A percentile compares a stretch with the other conserved stretches of the same genome.
Conservation (phyloP, 768 basidiomycete species). For the Leccinum broughii region DNA sequence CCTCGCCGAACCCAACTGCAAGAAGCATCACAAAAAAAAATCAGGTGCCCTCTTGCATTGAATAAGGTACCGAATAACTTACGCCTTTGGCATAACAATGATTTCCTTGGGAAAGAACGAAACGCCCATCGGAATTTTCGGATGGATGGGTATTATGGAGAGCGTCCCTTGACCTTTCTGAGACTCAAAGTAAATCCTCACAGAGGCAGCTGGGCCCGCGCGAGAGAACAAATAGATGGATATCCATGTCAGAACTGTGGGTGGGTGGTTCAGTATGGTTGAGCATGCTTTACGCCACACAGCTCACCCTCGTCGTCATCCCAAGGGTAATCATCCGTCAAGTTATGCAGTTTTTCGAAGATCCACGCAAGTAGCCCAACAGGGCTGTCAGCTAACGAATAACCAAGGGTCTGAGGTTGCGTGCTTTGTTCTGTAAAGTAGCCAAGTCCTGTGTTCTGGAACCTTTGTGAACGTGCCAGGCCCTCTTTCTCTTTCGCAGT, state of each 20-base stretch:
- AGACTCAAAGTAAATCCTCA: slow-evolving; percentile 59
- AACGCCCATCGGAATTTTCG: slow-evolving; percentile 45
- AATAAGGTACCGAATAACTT: no score
- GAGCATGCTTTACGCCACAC: neutral
- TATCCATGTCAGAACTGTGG: slow-evolving; percentile 57
- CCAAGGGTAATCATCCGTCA: slow-evolving; percentile 58
- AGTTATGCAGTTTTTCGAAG: slow-evolving; percentile 50
- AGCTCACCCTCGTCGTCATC: slow-evolving; percentile 54
- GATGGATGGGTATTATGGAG: neutral
- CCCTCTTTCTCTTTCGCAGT: slow-evolving; percentile 29
- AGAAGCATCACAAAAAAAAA: no score
- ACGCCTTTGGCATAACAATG: slow-evolving; percentile 38
- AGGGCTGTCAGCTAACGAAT: slow-evolving; percentile 57
- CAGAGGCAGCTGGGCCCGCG: slow-evolving; percentile 55
- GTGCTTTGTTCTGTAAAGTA: slow-evolving; percentile 38
- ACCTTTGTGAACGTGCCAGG: slow-evolving; percentile 20
- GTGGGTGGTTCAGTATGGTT: neutral
- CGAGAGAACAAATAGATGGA: slow-evolving; percentile 61
- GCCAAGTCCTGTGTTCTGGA: slow-evolving; percentile 27
- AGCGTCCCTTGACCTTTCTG: neutral
- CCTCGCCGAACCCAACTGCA: slow-evolving; percentile 38
- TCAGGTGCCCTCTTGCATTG: no score
- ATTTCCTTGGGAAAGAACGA: slow-evolving; percentile 57
- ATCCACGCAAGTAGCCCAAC: slow-evolving; percentile 55
- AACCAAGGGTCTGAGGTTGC: slow-evolving; percentile 54